phyloP scores from a whole-genome alignment of 768 basidiomycete species.

The Tricholoma hemisulphureum region DNA sequence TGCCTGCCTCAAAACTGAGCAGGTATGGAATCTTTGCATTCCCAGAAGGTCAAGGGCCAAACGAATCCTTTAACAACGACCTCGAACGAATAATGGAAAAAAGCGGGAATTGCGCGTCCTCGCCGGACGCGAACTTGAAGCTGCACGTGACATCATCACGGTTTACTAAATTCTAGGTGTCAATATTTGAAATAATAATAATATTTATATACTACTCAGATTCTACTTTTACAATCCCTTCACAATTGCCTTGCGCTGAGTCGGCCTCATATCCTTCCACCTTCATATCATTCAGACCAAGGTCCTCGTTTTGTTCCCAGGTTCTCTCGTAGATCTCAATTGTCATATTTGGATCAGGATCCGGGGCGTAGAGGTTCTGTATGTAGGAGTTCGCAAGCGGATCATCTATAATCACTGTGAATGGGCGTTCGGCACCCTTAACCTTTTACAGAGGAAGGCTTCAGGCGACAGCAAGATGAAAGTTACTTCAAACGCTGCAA shows the following conservation, averaged over 20 bases:
- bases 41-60: neutral
- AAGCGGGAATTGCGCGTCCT: too few species aligned
- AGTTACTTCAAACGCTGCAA: neutral
- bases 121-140: too few species aligned
- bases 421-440: conserved; percentile 73
- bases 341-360: conserved; percentile 91
- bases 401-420: conserved; percentile 93
- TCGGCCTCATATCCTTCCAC: conserved; percentile 66
- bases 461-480: neutral
- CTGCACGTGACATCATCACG: neutral
- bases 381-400: conserved; percentile 94
- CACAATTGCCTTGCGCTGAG: neutral
- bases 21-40: neutral
- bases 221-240: neutral
- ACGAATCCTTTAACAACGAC: neutral
- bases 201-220: neutral
- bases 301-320: conserved; percentile 90
- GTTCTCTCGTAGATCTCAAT: conserved; percentile 81
- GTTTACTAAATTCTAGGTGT: too few species aligned
- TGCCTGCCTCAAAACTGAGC: neutral
- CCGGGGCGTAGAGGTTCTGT: conserved; percentile 96
- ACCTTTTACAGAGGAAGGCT: conserved; percentile 45
- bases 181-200: too few species aligned
- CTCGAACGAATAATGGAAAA: neutral
- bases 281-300: conserved; percentile 89